Evolutionary conservation across 768 basidiomycete species (phyloP).

Genomic region (Pisolithus albus): DNA sequence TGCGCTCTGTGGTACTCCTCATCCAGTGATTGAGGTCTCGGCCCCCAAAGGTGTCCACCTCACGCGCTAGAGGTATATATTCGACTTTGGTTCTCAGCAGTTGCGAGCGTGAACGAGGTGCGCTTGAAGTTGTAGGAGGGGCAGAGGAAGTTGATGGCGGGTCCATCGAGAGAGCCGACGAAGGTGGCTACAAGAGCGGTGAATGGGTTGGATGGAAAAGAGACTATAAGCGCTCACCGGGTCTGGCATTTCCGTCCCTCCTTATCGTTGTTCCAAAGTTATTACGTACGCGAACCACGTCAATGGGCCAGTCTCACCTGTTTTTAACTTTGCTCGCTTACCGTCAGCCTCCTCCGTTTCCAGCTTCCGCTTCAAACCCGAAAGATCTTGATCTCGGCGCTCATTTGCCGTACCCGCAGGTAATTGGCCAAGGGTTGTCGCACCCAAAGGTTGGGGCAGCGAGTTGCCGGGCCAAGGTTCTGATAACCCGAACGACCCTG

Average conservation of each 20-base stretch:
- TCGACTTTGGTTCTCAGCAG: constrained; percentile 76
- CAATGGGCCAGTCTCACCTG: constrained; percentile 42
- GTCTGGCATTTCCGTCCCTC: constrained; percentile 43
- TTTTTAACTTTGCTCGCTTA: constrained; percentile 69
- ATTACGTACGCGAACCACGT: constrained; percentile 19
- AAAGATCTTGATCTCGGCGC: constrained; percentile 51
- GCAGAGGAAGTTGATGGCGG: constrained; percentile 18
- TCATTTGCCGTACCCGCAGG: constrained; percentile 11
- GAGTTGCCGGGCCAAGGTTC: constrained; percentile 20
- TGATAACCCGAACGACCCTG: constrained; percentile 21
- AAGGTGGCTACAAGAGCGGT: constrained; percentile 9
- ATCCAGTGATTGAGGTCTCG: constrained; percentile 67
- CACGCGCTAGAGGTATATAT: constrained; percentile 76
- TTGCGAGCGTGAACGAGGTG: constrained; percentile 39
- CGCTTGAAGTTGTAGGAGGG: constrained; percentile 23
- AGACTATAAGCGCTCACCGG: constrained; percentile 31
- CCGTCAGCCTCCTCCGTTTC: constrained; percentile 57
- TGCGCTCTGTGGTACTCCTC: constrained; percentile 48
- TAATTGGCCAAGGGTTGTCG: constrained; percentile 6
- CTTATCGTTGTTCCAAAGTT: constrained; percentile 22
- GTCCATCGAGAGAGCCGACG: constrained; percentile 16
- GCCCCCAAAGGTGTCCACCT: constrained; percentile 71
- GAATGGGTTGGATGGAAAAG: constrained; percentile 11
- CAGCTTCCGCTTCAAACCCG: constrained; percentile 66
- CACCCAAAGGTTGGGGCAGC: constrained; percentile 9